Evolutionary conservation across 129 eudicot species (phyloP).

Genomic region (Rutidosis leptorrhynchoides): DNA sequence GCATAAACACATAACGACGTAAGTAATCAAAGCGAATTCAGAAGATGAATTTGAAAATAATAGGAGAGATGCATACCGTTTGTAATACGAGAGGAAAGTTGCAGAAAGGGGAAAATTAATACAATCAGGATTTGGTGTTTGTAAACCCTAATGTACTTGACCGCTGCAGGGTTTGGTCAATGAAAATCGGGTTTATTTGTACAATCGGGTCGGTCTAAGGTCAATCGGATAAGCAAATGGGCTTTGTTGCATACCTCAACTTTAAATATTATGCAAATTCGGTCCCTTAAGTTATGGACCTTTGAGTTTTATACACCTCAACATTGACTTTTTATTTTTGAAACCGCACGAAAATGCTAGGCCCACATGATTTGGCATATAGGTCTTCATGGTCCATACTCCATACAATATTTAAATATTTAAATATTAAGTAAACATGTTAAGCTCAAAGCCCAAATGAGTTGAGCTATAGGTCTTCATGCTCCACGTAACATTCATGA

Average conservation of each 20-base stretch:
- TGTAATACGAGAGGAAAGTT: background rate
- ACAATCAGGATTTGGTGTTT: background rate
- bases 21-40: background rate
- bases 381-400: too few relatives aligned
- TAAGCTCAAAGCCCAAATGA: too few relatives aligned
- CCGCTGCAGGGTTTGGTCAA: background rate
- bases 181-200: background rate
- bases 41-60: too few relatives aligned
- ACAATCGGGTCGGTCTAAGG: background rate
- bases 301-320: too few relatives aligned
- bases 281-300: background rate
- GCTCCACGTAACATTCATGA: too few relatives aligned
- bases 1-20: background rate
- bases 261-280: background rate
- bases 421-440: too few relatives aligned
- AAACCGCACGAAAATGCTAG: too few relatives aligned
- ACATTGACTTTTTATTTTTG: too few relatives aligned
- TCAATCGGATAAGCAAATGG: background rate
- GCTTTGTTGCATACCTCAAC: background rate
- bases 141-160: background rate
- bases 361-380: too few relatives aligned
- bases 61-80: background rate
- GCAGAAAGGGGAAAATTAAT: background rate
- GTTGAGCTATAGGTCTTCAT: too few relatives aligned
- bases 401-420: too few relatives aligned